Conservation (phyloP, 1,284 basidiomycete species). For the Hemileia vastatrix region DNA sequence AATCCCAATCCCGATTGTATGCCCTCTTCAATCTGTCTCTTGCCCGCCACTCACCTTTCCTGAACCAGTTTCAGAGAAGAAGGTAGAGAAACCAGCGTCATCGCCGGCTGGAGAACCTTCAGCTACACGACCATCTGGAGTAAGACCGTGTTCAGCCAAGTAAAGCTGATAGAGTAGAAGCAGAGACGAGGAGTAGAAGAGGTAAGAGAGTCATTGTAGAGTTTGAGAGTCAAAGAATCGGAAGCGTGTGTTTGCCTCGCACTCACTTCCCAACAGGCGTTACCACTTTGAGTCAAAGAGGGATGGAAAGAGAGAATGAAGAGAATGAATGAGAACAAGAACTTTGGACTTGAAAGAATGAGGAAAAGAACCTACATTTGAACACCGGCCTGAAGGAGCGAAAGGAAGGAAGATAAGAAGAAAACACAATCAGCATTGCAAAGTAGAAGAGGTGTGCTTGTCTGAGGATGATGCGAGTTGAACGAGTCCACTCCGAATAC, state of each 20-base stretch:
- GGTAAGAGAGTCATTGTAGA: background rate
- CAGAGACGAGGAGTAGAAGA: background rate
- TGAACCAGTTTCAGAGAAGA: conserved; percentile 49
- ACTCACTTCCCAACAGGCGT: conserved; percentile 69
- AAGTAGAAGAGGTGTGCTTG: no score
- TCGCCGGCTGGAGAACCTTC: conserved; percentile 60
- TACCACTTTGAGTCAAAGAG: conserved; percentile 56
- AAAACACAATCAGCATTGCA: no score
- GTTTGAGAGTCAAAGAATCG: background rate
- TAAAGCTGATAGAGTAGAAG: conserved; percentile 27
- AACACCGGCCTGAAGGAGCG: no score
- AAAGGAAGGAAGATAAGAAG: no score
- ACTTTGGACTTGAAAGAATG: no score
- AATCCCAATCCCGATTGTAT: background rate
- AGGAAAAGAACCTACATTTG: no score
- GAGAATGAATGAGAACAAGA: no score
- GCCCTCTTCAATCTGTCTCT: background rate
- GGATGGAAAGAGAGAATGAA: no score
- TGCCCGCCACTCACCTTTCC: conserved; percentile 30
- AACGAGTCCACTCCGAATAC: conserved; percentile 78
- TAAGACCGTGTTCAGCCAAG: conserved; percentile 43
- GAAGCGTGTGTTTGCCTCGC: background rate
- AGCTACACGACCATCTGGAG: conserved; percentile 41
- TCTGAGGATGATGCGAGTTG: no score
- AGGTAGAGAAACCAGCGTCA: conserved; percentile 90